Evolutionary conservation across 2,329 filamentous ascomycete genomes (phyloP).

Genomic region (Kalmusia sp.): DNA sequence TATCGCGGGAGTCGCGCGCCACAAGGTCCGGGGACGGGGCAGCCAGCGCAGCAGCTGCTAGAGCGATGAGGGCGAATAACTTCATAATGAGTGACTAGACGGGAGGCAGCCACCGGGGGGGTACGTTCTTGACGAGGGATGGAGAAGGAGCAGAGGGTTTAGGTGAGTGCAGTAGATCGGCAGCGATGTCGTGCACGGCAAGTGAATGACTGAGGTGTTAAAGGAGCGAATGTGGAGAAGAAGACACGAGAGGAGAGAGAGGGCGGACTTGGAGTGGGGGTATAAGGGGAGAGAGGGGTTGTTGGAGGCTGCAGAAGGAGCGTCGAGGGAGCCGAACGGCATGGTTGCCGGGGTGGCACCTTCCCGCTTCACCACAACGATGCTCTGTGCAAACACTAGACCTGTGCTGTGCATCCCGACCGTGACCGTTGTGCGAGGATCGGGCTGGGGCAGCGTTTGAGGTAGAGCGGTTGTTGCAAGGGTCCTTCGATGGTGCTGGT

Average conservation of each 20-base stretch:
- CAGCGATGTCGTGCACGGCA: constrained; percentile 19
- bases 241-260: constrained; percentile 4
- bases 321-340: neutral
- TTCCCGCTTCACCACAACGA: neutral
- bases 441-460: neutral
- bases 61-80: constrained; percentile 26
- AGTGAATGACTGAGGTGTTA: constrained; percentile 9
- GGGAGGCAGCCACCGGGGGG: constrained; percentile 2
- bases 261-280: too few species aligned
- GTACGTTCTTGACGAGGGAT: constrained; percentile 4
- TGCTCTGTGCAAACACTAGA: neutral
- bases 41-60: constrained; percentile 31
- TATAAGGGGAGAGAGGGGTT: neutral
- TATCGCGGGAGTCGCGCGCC: constrained; percentile 21
- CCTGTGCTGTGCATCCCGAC: too few species aligned
- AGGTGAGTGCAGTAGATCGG: constrained; percentile 23
- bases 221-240: constrained; percentile 17
- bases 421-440: too few species aligned
- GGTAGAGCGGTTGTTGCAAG: neutral
- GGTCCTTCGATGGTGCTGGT: neutral
- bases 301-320: neutral
- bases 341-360: constrained; percentile 6
- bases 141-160: constrained; percentile 14
- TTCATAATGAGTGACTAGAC: constrained; percentile 32
- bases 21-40: constrained; percentile 25